Conservation (phyloP, 768 basidiomycete species). For the Suillus occidentalis region DNA sequence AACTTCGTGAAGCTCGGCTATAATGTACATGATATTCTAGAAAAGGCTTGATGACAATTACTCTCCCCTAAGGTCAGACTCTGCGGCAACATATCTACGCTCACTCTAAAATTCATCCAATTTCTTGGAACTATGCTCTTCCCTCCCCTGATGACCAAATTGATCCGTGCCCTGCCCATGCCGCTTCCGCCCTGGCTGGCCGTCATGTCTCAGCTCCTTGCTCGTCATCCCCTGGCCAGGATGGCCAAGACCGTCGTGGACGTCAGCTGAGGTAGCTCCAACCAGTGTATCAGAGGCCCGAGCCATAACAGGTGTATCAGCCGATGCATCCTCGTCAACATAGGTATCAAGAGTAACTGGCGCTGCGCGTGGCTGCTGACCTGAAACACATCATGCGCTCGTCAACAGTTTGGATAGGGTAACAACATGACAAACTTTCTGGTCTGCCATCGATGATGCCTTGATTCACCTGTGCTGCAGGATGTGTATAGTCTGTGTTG, state of each 20-base stretch:
- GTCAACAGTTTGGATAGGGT: no score
- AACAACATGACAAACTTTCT: constrained; percentile 9
- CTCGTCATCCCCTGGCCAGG: constrained; percentile 35
- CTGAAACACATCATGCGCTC: constrained; percentile 2
- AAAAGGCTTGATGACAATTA: not conserved
- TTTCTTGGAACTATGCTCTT: not conserved
- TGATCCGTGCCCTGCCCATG: constrained; percentile 21
- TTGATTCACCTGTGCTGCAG: constrained; percentile 14
- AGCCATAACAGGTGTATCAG: constrained; percentile 4
- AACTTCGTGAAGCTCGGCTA: not conserved
- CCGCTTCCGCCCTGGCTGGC: constrained; percentile 31
- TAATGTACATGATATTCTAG: not conserved
- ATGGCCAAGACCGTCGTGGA: constrained; percentile 30
- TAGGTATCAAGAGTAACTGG: constrained; percentile 28
- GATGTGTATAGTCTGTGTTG: constrained; percentile 15
- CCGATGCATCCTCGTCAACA: constrained; percentile 33
- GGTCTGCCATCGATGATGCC: constrained; percentile 23
- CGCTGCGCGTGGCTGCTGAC: constrained; percentile 16
- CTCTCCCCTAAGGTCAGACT: constrained; percentile 11
- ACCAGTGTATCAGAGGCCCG: constrained; percentile 24
- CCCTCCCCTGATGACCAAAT: constrained; percentile 13
- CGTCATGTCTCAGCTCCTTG: constrained; percentile 36
- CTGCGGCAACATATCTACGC: constrained; percentile 8
- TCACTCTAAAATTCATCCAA: constrained; percentile 11
- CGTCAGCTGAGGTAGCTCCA: constrained; percentile 36